Conservation (phyloP, 805 yeast species). For the Lipomyces oligophaga region DNA sequence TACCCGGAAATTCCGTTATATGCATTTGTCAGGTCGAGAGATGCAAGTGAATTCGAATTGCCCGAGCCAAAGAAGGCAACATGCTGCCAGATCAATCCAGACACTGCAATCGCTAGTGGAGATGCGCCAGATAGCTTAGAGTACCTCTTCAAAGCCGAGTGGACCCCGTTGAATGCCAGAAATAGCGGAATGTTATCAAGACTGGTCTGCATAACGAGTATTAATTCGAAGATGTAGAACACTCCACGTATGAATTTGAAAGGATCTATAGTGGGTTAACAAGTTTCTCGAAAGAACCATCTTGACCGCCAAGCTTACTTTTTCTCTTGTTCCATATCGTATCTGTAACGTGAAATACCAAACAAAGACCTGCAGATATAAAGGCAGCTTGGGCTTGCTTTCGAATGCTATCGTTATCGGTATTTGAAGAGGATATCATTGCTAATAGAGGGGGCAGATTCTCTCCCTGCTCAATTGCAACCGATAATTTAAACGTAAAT, state of each 20-base stretch:
- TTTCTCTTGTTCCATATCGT: constrained; percentile 14
- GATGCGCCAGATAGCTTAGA: constrained; percentile 1
- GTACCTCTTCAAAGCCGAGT: constrained; percentile 24
- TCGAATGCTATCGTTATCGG: constrained; percentile 14
- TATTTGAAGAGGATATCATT: background rate
- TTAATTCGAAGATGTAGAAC: constrained; percentile 14
- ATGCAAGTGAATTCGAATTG: constrained; percentile 85
- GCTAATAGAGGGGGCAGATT: constrained; percentile 41
- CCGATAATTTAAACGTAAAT: constrained; percentile 52
- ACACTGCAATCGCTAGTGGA: constrained; percentile 9
- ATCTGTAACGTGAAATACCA: constrained; percentile 13
- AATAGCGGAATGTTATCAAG: constrained; percentile 55
- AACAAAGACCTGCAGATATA: constrained; percentile 27
- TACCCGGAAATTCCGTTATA: constrained; percentile 82
- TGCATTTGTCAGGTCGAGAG: constrained; percentile 85
- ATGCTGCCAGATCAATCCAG: constrained; percentile 53
- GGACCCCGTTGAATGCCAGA: constrained; percentile 39
- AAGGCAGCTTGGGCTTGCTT: constrained; percentile 35
- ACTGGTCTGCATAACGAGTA: constrained; percentile 50
- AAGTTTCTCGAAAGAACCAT: constrained; percentile 31
- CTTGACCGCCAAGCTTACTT: constrained; percentile 25
- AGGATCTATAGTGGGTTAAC: constrained; percentile 2
- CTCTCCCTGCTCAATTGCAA: constrained; percentile 54
- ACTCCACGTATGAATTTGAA: constrained; percentile 15
- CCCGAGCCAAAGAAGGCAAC: constrained; percentile 83